Evolutionary conservation across 164 flowering plant species (phyloP).

Genomic region (Magnolia kwangsiensis): DNA sequence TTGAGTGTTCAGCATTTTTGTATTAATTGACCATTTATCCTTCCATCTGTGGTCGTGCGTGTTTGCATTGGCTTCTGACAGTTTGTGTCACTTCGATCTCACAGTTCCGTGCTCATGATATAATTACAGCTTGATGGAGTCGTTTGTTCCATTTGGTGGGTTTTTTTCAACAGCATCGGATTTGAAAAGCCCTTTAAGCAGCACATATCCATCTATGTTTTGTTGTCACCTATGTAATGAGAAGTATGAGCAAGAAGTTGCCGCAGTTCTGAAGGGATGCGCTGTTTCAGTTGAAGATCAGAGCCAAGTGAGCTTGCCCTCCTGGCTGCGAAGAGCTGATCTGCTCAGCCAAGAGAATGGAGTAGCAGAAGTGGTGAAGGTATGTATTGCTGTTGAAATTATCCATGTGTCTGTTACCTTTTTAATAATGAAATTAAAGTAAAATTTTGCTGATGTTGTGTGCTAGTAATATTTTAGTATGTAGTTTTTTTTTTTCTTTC

Average conservation of each 20-base stretch:
- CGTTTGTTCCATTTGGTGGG: slow-evolving; percentile 75
- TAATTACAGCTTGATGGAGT: slow-evolving; percentile 80
- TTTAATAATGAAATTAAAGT: neutral
- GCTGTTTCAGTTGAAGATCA: slow-evolving; percentile 38
- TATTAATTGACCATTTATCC: neutral
- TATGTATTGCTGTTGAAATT: slow-evolving; percentile 21
- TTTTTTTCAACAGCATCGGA: slow-evolving; percentile 51
- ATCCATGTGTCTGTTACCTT: neutral
- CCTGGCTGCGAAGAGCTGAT: slow-evolving; percentile 46
- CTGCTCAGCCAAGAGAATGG: slow-evolving; percentile 14
- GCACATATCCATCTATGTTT: slow-evolving; percentile 20
- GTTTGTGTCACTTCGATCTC: slow-evolving; percentile 34
- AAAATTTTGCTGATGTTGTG: neutral
- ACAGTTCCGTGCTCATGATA: slow-evolving; percentile 48
- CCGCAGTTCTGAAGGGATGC: slow-evolving; percentile 27
- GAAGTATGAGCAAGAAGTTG: slow-evolving; percentile 54
- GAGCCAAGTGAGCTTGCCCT: slow-evolving; percentile 29
- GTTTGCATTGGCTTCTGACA: slow-evolving; percentile 32
- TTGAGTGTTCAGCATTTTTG: neutral
- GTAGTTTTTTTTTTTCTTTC: too few species aligned
- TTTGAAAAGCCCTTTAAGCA: slow-evolving; percentile 24
- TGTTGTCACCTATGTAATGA: slow-evolving; percentile 46
- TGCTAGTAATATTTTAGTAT: too few species aligned
- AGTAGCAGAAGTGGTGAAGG: slow-evolving; percentile 28
- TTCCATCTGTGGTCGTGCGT: neutral